Evolutionary conservation across 2,329 filamentous ascomycete species (phyloP).

Genomic region (Venturia nashicola): DNA sequence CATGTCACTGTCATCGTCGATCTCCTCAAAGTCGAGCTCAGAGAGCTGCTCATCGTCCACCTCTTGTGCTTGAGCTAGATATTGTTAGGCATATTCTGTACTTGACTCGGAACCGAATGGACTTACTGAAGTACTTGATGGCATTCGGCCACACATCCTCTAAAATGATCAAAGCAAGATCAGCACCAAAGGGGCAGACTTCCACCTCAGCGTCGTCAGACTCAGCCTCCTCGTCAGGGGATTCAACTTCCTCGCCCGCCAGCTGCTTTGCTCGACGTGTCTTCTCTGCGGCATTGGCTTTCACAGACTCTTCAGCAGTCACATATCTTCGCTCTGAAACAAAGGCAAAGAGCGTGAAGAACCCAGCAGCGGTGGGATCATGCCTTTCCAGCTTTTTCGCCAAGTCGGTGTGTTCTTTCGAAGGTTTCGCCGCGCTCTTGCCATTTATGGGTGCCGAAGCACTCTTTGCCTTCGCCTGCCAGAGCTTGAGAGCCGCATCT

Average conservation of each 20-base stretch:
- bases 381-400: slow-evolving; percentile 42
- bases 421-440: slow-evolving; percentile 21
- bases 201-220: slow-evolving; percentile 59
- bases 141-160: slow-evolving; percentile 86
- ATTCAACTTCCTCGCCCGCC: slow-evolving; percentile 27
- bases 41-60: slow-evolving; percentile 54
- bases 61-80: slow-evolving; percentile 46
- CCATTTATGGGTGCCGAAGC: slow-evolving; percentile 15
- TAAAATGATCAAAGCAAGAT: slow-evolving; percentile 64
- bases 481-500: slow-evolving; percentile 58
- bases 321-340: slow-evolving; percentile 50
- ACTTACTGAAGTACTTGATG: slow-evolving; percentile 82
- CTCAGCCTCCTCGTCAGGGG: slow-evolving; percentile 48
- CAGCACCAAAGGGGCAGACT: slow-evolving; percentile 79
- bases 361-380: slow-evolving; percentile 56
- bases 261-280: slow-evolving; percentile 40
- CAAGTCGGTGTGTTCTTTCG: slow-evolving; percentile 44
- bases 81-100: background rate
- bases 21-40: slow-evolving; percentile 59
- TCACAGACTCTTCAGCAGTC: slow-evolving; percentile 57
- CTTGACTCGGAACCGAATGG: background rate
- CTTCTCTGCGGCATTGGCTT: slow-evolving; percentile 47
- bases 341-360: slow-evolving; percentile 86
- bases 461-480: slow-evolving; percentile 25
- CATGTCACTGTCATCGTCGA: slow-evolving; percentile 38